Conservation (phyloP, 1,284 basidiomycete genomes). For the Moesziomyces sp. region DNA sequence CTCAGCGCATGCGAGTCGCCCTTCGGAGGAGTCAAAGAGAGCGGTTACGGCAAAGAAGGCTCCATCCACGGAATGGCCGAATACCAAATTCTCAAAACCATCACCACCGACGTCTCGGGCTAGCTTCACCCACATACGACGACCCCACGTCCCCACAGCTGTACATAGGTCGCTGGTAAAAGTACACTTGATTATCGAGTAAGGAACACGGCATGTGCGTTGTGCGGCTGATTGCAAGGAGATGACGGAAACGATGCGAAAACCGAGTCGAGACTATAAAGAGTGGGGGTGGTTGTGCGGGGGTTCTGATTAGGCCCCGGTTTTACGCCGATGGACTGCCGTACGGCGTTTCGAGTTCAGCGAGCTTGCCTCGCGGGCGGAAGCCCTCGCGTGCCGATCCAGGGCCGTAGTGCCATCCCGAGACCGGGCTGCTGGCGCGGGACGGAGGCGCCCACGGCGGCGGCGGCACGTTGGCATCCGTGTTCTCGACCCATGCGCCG, state of each 20-base stretch:
- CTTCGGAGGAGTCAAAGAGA: constrained; percentile 44
- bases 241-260: neutral
- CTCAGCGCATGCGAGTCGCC: constrained; percentile 38
- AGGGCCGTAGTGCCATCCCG: constrained; percentile 38
- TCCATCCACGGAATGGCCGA: constrained; percentile 32
- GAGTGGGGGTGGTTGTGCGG: neutral
- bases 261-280: neutral
- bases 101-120: constrained; percentile 29
- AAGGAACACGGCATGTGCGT: neutral
- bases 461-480: constrained; percentile 34
- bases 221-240: neutral
- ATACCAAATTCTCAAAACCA: constrained; percentile 36
- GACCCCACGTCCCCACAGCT: neutral
- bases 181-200: neutral
- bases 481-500: constrained; percentile 56
- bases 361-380: constrained; percentile 41
- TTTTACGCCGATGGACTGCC: constrained; percentile 23
- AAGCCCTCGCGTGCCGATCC: constrained; percentile 38
- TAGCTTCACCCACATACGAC: neutral
- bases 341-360: constrained; percentile 41
- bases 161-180: neutral
- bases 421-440: constrained; percentile 51
- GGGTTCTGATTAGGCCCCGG: neutral
- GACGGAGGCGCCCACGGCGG: constrained; percentile 64
- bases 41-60: constrained; percentile 44